Evolutionary conservation across 2,329 filamentous ascomycete species (phyloP).

Genomic region (Fusarium scirpi): DNA sequence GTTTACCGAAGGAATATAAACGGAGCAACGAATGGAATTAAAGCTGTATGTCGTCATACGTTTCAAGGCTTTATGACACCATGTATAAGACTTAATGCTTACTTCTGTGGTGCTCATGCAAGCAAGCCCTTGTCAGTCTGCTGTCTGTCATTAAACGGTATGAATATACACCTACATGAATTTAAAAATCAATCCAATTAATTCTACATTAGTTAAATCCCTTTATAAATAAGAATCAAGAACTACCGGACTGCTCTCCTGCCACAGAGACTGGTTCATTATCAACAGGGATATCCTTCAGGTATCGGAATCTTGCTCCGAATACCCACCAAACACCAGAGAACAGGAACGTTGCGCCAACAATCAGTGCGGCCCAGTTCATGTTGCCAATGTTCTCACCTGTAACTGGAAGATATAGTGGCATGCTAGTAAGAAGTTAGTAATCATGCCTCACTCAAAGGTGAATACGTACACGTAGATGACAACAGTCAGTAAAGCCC

Average conservation of each 20-base stretch:
- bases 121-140: too few species aligned
- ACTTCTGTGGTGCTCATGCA: too few species aligned
- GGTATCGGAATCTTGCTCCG: background rate
- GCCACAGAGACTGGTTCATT: rapidly evolving
- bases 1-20: too few species aligned
- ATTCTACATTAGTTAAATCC: rapidly evolving
- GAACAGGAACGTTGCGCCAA: constrained; percentile 10
- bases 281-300: background rate
- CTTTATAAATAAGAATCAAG: background rate
- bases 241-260: background rate
- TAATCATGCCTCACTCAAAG: rapidly evolving
- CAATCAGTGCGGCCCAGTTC: constrained; percentile 22
- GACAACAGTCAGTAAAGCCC: constrained; percentile 8
- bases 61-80: too few species aligned
- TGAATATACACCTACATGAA: too few species aligned
- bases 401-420: constrained; percentile 13
- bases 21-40: too few species aligned
- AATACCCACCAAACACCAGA: constrained; percentile 14
- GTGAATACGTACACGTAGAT: constrained; percentile 5
- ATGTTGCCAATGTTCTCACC: constrained; percentile 20
- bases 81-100: too few species aligned
- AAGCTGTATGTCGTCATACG: too few species aligned
- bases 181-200: too few species aligned
- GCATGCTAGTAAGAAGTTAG: constrained; percentile 4
- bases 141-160: too few species aligned